phyloP scores from a whole-genome alignment of 371 early-diverging fungal species.

The Nematocida parisii region DNA sequence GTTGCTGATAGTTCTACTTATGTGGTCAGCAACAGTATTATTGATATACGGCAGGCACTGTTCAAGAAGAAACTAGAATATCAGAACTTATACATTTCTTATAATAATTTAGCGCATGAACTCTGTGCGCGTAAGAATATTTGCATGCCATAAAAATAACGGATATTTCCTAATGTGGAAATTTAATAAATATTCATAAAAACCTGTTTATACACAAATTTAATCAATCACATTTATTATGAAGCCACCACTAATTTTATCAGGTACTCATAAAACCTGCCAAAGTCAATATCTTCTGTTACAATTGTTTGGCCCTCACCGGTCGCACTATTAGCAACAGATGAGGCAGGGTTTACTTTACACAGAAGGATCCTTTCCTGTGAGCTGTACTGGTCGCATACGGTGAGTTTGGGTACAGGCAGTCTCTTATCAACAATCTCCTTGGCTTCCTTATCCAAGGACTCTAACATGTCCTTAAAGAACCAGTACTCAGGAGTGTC shows the following conservation, averaged over 20 bases:
- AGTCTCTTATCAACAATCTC: conserved; percentile 84
- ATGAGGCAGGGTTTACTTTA: conserved; percentile 92
- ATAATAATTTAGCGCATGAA: background rate
- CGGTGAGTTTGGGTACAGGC: conserved; percentile 95
- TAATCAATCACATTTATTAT: conserved; percentile 24
- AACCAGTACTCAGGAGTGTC: conserved; percentile 83
- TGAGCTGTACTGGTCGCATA: conserved; percentile 88
- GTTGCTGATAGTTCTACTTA: background rate
- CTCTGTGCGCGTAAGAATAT: background rate
- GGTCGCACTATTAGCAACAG: conserved; percentile 35
- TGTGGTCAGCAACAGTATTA: background rate
- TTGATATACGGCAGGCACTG: background rate
- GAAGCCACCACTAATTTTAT: conserved; percentile 63
- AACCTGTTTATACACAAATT: no score
- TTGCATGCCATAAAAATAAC: background rate
- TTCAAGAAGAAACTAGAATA: background rate
- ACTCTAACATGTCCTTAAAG: conserved; percentile 80
- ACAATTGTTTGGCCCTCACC: conserved; percentile 72
- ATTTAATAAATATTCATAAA: no score
- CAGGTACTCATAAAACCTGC: conserved; percentile 68
- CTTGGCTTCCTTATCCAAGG: conserved; percentile 82
- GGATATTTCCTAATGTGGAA: no score
- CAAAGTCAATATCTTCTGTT: conserved; percentile 71
- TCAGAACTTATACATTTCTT: background rate
- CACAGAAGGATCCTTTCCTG: conserved; percentile 96